phyloP scores from a whole-genome alignment of 352 stramenopile genomes.

The Blastocystis hominis region DNA sequence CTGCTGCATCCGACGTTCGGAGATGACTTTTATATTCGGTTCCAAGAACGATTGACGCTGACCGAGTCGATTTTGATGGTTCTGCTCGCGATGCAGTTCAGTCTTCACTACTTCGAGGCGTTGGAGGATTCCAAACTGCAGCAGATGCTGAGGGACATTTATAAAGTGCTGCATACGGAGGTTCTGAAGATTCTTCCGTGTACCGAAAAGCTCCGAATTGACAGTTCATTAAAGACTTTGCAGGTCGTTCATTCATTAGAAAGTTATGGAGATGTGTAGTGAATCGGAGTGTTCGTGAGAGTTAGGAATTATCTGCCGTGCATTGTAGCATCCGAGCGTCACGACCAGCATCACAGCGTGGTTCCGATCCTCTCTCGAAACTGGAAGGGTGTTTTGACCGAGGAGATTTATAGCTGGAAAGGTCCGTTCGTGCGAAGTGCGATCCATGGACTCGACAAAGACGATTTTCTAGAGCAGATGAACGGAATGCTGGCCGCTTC shows the following conservation, averaged over 20 bases:
- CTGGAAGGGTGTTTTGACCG: background rate
- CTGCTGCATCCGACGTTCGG: background rate
- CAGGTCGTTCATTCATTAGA: background rate
- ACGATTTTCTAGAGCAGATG: background rate
- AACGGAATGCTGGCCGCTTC: background rate
- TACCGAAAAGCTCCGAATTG: background rate
- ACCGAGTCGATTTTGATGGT: background rate
- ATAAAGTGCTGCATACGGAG: background rate
- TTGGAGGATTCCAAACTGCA: background rate
- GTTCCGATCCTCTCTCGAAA: background rate
- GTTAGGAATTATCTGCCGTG: background rate
- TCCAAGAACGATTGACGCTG: background rate
- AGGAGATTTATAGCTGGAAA: background rate
- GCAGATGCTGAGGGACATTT: background rate
- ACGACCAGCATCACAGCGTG: background rate
- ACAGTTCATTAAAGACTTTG: background rate
- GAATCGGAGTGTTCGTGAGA: background rate
- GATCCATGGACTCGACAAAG: background rate
- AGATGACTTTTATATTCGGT: conserved; percentile 35
- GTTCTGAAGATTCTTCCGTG: background rate
- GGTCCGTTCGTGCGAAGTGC: background rate
- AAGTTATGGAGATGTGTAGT: background rate
- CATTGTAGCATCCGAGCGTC: background rate
- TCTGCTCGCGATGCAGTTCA: background rate
- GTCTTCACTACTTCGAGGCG: background rate